A percentile compares a stretch with the other conserved stretches of the same genome.
phyloP scores from a whole-genome alignment of 176 grass and related monocot species.

The Rhynchospora pubera region DNA sequence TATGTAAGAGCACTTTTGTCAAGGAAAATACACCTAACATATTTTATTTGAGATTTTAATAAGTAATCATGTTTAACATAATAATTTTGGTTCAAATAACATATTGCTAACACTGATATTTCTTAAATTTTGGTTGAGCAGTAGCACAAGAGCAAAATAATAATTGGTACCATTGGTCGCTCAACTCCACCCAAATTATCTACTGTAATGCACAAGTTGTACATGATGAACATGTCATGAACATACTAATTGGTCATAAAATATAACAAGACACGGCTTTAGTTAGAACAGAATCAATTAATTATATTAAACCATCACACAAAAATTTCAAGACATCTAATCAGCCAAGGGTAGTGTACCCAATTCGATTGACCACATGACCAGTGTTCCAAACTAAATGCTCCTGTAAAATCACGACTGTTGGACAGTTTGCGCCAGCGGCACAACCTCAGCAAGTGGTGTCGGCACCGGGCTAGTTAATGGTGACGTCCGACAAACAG shows the following conservation, averaged over 20 bases:
- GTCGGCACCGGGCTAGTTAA: neutral
- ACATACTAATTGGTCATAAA: neutral
- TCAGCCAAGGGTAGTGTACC: neutral
- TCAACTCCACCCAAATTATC: neutral
- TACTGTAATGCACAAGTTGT: neutral
- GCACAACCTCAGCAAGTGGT: neutral
- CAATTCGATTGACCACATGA: neutral
- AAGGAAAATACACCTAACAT: neutral
- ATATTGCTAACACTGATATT: neutral
- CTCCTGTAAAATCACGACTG: neutral
- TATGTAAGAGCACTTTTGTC: too few species aligned
- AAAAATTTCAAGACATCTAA: neutral
- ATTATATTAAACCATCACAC: neutral
- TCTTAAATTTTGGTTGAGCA: neutral
- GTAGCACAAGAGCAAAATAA: neutral
- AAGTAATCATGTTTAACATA: too few species aligned
- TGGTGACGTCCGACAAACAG: conserved; percentile 24
- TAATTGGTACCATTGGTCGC: neutral
- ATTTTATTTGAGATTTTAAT: neutral
- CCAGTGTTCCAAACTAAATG: neutral
- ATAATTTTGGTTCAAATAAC: neutral
- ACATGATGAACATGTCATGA: neutral
- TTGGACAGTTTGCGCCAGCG: neutral
- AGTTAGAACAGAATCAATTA: neutral
- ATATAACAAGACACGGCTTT: neutral